Evolutionary conservation across 2,329 filamentous ascomycete species (phyloP).

Genomic region (Exophiala oligosperma): DNA sequence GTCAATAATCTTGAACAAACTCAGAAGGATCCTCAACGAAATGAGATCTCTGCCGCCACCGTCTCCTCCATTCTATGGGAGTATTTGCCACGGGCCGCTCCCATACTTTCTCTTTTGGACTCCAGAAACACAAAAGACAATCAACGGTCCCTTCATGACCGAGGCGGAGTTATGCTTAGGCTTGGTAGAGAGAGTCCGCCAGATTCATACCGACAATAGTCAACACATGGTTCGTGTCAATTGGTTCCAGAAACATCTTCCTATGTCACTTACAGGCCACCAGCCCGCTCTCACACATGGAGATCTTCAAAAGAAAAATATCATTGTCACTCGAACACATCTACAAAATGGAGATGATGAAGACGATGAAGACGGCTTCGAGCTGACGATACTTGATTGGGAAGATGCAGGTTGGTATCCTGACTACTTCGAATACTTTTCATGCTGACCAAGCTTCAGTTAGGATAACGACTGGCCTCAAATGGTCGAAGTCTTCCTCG

Average conservation of each 20-base stretch:
- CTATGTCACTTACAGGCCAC: conserved; percentile 28
- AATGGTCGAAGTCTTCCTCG: neutral
- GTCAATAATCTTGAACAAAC: conserved; percentile 22
- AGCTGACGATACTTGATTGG: conserved; percentile 42
- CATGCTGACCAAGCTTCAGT: neutral
- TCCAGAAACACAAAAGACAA: conserved; percentile 30
- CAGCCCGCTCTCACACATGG: conserved; percentile 37
- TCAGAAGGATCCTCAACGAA: conserved; percentile 27
- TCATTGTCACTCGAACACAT: too few species aligned
- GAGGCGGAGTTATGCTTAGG: conserved; percentile 29
- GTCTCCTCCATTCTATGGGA: conserved; percentile 30
- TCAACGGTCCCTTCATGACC: conserved; percentile 31
- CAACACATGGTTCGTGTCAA: conserved; percentile 24
- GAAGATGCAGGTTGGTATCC: conserved; percentile 43
- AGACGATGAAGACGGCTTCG: neutral
- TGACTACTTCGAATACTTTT: conserved; percentile 42
- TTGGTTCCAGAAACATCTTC: conserved; percentile 31
- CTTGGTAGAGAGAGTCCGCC: conserved; percentile 3
- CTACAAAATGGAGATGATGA: too few species aligned
- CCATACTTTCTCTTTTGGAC: conserved; percentile 31
- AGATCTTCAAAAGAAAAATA: conserved; percentile 37
- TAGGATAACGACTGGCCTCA: conserved; percentile 6
- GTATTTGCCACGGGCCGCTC: conserved; percentile 26
- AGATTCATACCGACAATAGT: conserved; percentile 30
- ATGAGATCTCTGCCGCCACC: conserved; percentile 34